Base-by-base conservation (phyloP, 1,139 yeast species). In the Pichia cactophila region DNA sequence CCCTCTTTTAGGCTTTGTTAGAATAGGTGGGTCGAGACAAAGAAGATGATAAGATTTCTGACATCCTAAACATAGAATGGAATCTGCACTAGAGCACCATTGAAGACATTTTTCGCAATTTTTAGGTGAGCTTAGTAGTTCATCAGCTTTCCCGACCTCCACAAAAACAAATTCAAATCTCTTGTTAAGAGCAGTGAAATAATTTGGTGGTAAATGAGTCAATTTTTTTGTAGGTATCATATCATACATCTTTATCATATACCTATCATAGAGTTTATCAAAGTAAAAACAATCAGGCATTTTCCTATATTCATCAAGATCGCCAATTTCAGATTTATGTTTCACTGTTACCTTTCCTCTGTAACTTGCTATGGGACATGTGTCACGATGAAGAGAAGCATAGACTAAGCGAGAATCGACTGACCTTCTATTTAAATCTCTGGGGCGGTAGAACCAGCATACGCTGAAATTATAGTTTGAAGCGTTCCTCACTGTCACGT, bases 371-470 rank as follows among this genome's bases (percentile, higher is more conserved):
- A 90, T 66, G 0, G 96, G 96, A 57, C 97, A 87, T 10, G 80
- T 69, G 63, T 88, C 97, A 28, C 88, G 77, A 61, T 90, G 95
- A 83, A 89, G 80, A 0, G 97, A 86, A 0, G 95, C 92, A 62
- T 74, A 88, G 5, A 92, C 69, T 46, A 86, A 67, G 50, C 98
- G 72, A 4, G 96, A 77, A 63, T 89, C 96, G 6, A 72, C 66
- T 1, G 85, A 72, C 38, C 77, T 74, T 54, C 81, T 77, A 48
- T 84, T 81, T 43, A 90, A 83, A 63, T 89, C 97, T 54, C 94
- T 70, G 0, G 96, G 95, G 45, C 98, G 73, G 62, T 89, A 88
- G 63, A 84, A 84, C 97, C 97, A 90, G 68, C 90, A 94, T 56
- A 92, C 81, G 52, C 81, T 82, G 56, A 88, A 80, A 54, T 69